phyloP scores from a whole-genome alignment of 179 eudicot genomes.

The Silene noctiflora region DNA sequence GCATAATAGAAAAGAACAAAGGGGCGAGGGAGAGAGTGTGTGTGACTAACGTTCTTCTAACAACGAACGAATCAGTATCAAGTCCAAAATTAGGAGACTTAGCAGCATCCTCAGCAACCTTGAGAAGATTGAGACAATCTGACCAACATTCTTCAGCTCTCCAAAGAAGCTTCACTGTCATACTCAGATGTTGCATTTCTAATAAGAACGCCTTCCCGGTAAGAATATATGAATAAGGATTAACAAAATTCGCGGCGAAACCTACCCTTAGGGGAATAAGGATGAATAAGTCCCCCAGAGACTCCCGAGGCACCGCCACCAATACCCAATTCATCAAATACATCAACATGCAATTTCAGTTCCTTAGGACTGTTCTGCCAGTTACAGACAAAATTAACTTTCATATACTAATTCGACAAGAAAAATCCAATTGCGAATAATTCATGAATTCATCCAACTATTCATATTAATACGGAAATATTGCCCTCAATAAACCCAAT shows the following conservation, averaged over 20 bases:
- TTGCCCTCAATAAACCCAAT: too few relatives aligned
- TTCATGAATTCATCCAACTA: too few relatives aligned
- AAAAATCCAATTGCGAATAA: too few relatives aligned
- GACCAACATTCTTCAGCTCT: conserved; percentile 74
- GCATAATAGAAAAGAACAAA: not conserved
- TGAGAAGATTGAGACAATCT: conserved; percentile 77
- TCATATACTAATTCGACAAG: not conserved
- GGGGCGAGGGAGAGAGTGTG: not conserved
- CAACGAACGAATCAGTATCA: conserved; percentile 31
- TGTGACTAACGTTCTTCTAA: conserved; percentile 62
- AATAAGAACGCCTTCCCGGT: not conserved
- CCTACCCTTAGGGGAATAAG: conserved; percentile 92
- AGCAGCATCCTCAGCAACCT: conserved; percentile 55
- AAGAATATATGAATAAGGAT: not conserved
- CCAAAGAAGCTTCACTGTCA: conserved; percentile 94
- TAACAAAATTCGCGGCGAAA: not conserved
- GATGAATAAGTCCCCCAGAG: conserved; percentile 97
- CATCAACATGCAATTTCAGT: conserved; percentile 46
- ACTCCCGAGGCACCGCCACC: conserved; percentile 99
- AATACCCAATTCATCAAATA: conserved; percentile 85
- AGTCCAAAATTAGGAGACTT: conserved; percentile 16
- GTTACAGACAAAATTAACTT: not conserved
- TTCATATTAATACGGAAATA: too few relatives aligned
- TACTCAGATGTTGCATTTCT: not conserved
- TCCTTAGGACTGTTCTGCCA: conserved; percentile 75